These are phyloP conservation scores for Russula sp. DNA, from an alignment of 768 basidiomycete genomes.

Conservation along the genomic window DNA sequence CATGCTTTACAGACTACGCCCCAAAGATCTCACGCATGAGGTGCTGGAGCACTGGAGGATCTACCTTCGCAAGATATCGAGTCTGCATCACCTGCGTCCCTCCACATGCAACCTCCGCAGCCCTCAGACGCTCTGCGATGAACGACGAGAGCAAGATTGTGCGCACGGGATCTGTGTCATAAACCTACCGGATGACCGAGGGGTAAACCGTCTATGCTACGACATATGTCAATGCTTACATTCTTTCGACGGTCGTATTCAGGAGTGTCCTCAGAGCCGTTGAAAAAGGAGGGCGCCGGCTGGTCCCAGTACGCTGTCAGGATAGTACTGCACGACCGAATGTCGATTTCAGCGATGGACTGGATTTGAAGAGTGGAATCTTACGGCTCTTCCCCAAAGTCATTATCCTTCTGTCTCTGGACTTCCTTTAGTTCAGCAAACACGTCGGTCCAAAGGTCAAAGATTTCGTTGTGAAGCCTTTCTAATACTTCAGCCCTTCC, in stretches of 20 bases:
- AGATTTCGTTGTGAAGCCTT: constrained; percentile 65
- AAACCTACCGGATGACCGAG: constrained; percentile 39
- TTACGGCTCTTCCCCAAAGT: constrained; percentile 4
- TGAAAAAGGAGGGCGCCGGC: constrained; percentile 51
- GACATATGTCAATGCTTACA: constrained; percentile 35
- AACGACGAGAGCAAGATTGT: constrained; percentile 54
- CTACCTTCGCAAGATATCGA: constrained; percentile 55
- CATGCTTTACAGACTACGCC: neutral
- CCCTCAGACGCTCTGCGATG: constrained; percentile 49
- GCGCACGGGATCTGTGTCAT: constrained; percentile 65
- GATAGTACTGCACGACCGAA: constrained; percentile 24
- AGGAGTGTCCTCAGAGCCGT: constrained; percentile 58
- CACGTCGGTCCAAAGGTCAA: constrained; percentile 85
- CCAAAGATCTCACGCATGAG: constrained; percentile 33
- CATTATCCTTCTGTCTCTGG: constrained; percentile 28
- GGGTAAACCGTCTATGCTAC: neutral
- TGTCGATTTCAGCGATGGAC: neutral
- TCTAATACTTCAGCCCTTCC: constrained; percentile 65
- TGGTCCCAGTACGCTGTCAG: constrained; percentile 67
- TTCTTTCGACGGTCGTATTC: constrained; percentile 71
- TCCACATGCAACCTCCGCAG: constrained; percentile 54
- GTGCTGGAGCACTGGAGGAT: constrained; percentile 67
- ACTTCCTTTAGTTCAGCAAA: constrained; percentile 81
- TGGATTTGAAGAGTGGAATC: neutral
- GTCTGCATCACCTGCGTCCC: constrained; percentile 54